Base-by-base conservation (phyloP, 2,329 filamentous ascomycete genomes). In the Exserohilum turcica region DNA sequence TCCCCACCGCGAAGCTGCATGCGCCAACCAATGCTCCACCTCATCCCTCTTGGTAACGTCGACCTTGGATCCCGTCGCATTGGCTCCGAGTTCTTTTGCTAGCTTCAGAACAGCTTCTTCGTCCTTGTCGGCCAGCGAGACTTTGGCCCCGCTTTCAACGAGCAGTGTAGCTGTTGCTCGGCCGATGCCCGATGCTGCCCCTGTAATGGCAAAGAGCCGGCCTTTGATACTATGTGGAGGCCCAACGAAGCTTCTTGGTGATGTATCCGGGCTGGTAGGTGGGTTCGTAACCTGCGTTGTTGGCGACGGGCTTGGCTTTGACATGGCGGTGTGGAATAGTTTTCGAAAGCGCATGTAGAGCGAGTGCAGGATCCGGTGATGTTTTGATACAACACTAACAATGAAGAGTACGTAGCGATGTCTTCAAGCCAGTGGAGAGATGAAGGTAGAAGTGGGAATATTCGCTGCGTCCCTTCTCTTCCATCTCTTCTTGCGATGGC, bases 41-140 rank as follows among this genome's bases (percentile, higher is more conserved):
- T 68, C 60, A 2, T 62, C 57, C 9, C 64, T 62, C 12, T 67
- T 56, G 5, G 67, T 64, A 3, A 78, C 75, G 33, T 78, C 74
- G 4, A 76, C 50, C 16, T 29, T 46, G 47, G 37, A 49, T 36
- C 39, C 55, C 6, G 40, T 38, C 13, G 43, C 60, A 29, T 19
- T 31, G 12, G 40, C 44, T 31, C 53, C 58, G 31, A 62, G 39
- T 10, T 48, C 48, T 13, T 39, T 47, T 31, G 51, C 50, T 6
- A 65, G 29, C 8, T 52, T 52, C 56, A 59, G n/a, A 48, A 67
- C 52, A 31, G 47, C 54, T 15, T 39, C 28, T 27, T 33, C 32
- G 21, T 54, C 46, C 38, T 38, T 58, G 31, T 57, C 52, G 9
- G 48, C 53, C 15, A 60, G 45, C 6, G 54, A 40, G 21, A 55